Base-by-base conservation (phyloP, 768 basidiomycete genomes). In the Phaffia australis region DNA sequence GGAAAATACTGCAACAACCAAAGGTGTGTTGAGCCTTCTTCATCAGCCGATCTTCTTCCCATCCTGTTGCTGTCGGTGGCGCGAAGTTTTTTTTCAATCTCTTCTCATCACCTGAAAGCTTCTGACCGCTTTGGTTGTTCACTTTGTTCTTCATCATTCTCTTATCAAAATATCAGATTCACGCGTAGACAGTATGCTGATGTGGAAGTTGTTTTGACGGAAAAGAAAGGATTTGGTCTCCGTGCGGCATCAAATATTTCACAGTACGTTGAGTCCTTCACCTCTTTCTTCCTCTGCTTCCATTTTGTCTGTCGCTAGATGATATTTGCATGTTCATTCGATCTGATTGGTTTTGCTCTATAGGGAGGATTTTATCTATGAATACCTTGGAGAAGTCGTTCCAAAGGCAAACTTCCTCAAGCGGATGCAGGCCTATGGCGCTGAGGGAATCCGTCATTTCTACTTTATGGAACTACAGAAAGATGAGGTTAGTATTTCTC, bases 391-490 rank as follows among this genome's bases (percentile, higher is more conserved):
- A 42, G 95, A 99, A 69, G 91, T 99, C 25, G 88, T 99, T 71
- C 87, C 83, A 66, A 87, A 89, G 47, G 78, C 79, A 15, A 86
- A 87, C 19, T 95, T 99, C 75, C 83, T 87, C 77, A 90, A 89
- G 76, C 85, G 94, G 35, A 97, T 99, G 90, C 83, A 87, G 49
- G 86, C 87, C 11, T 99, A 99, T 74, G 93, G 84, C 1, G 83
- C 85, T 52, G 89, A 95, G 75, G 94, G 94, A 21, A 91, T 97
- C 70, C 81, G 83, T 61, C 95, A 98, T 76, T 99, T 98, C 72
- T 99, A 98, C 79, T 99, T 99, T 75, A 99, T 98, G 95, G 93
- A 94, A 88, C 77, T 99, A 66, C 95, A 99, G 78, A 91, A 89
- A 74, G 92, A 94, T 71, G 92, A 98, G 83, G 93, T 91, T 71